Evolutionary conservation across 768 basidiomycete genomes (phyloP).

Genomic region (Ephemerocybe angulata): DNA sequence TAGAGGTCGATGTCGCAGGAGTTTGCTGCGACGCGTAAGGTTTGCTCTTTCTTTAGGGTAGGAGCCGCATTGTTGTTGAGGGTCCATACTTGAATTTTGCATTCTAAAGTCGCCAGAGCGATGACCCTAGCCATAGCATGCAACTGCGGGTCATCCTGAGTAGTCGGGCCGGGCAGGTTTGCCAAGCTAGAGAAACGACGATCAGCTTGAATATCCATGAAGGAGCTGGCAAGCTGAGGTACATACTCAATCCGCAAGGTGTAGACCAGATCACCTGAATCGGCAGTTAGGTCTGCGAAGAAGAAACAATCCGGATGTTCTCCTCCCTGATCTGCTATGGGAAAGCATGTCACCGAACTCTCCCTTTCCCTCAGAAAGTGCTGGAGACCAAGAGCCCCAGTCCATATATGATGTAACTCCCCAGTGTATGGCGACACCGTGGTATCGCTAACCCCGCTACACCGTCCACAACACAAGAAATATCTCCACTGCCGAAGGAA

Average conservation of each 20-base stretch:
- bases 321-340: not conserved
- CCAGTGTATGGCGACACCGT: constrained; percentile 14
- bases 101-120: not conserved
- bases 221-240: not conserved
- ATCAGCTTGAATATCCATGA: not conserved
- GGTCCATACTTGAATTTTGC: not conserved
- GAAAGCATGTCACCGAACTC: not conserved
- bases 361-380: constrained; percentile 19
- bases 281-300: not conserved
- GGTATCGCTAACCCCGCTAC: constrained; percentile 7
- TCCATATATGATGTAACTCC: constrained; percentile 27
- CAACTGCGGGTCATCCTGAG: not conserved
- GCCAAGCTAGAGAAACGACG: not conserved
- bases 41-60: not conserved
- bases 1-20: not conserved
- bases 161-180: not conserved
- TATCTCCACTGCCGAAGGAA: constrained; percentile 25
- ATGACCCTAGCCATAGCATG: not conserved
- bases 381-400: constrained; percentile 19
- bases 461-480: constrained; percentile 17
- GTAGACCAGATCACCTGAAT: not conserved
- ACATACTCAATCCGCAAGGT: not conserved
- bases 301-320: not conserved
- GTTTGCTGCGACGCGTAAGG: not conserved
- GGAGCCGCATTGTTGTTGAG: not conserved